Base-by-base conservation (phyloP, 805 yeast species). In the Kuraishia ogatae region DNA sequence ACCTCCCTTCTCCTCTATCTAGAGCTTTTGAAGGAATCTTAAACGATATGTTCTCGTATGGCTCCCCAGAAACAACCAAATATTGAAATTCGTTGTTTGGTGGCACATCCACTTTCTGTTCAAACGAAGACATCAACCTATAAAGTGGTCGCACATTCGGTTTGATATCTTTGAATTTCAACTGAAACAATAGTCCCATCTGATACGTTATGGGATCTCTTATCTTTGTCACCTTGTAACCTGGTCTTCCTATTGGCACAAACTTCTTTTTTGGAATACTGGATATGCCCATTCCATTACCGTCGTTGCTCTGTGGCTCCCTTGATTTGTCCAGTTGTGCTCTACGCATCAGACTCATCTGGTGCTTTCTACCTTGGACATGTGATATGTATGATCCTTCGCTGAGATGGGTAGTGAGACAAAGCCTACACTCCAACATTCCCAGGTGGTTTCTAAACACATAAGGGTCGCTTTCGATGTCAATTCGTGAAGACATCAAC, bases 401-500 rank as follows among this genome's bases (percentile, higher is more conserved):
- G 20, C 86, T 82, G 50, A 81, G 76, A 69, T 93, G 98, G 19
- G 87, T 77, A 0, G 98, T 92, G 39, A 84, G 72, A 67, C 99
- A 93, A 22, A 93, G 74, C 56, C 82, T 78, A 66, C 99, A 93
- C 61, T 92, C 97, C 23, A 88, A 72, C 56, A 84, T 74, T 3
- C 97, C 97, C n/a, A 87, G 70, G 64, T 87, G 92, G 64, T 89
- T 91, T 61, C 82, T 82, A 70, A 85, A 84, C 8, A 90, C 89
- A 66, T 92, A 92, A 0, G 97, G 97, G 61, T 88, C 96, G 35
- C 76, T 74, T 21, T 80, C 83, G 1, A 81, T 67, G 61, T 81
- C 80, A 2, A 80, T 70, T 26, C 78, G 78, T 21, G 73, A 70
- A 19, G 74, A 63, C 46, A 87, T 74, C 50, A 91, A 76, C 60